Conservation (phyloP, 2,329 filamentous ascomycete species). For the Alternaria triticimaculans region DNA sequence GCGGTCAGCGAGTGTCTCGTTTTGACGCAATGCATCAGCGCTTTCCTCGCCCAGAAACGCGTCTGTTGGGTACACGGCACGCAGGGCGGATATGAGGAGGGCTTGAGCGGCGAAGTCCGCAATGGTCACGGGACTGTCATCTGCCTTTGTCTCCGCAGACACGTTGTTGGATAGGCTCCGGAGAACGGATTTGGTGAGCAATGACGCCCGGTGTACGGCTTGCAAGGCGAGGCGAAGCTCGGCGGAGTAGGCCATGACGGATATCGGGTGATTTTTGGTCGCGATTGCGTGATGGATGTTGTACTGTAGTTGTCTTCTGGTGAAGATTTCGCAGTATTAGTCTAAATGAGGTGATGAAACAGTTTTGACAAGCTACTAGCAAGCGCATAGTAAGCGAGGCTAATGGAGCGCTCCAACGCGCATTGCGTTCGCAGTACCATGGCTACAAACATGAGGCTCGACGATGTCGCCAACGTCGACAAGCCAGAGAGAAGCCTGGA, state of each 20-base stretch:
- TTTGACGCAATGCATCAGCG: conserved; percentile 59
- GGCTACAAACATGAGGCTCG: conserved; percentile 4
- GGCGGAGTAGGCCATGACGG: conserved; percentile 24
- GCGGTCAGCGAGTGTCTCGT: conserved; percentile 57
- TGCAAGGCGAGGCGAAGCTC: conserved; percentile 43
- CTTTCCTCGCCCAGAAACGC: conserved; percentile 69
- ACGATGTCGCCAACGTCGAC: background rate
- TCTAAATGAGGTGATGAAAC: conserved; percentile 17
- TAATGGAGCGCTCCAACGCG: conserved; percentile 4
- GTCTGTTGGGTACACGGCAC: conserved; percentile 61
- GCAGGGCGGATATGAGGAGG: conserved; percentile 64
- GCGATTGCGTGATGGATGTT: conserved; percentile 8
- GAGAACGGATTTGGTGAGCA: conserved; percentile 64
- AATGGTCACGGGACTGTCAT: conserved; percentile 67
- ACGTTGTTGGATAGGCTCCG: conserved; percentile 55
- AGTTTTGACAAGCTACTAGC: conserved; percentile 8
- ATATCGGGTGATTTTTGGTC: conserved; percentile 1
- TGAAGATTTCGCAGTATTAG: conserved; percentile 15
- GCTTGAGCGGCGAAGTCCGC: conserved; percentile 70
- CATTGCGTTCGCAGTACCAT: background rate
- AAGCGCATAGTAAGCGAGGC: conserved; percentile 24
- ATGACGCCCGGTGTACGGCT: conserved; percentile 62
- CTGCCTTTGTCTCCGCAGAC: conserved; percentile 62
- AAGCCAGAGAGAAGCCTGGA: background rate
- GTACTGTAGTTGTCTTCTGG: conserved; percentile 2